Percentiles rank a stretch among this genome's conserved stretches.
These are phyloP conservation scores for Paecilomyces sp. DNA, from an alignment of 2,329 filamentous ascomycete species.

Conservation along the genomic window DNA sequence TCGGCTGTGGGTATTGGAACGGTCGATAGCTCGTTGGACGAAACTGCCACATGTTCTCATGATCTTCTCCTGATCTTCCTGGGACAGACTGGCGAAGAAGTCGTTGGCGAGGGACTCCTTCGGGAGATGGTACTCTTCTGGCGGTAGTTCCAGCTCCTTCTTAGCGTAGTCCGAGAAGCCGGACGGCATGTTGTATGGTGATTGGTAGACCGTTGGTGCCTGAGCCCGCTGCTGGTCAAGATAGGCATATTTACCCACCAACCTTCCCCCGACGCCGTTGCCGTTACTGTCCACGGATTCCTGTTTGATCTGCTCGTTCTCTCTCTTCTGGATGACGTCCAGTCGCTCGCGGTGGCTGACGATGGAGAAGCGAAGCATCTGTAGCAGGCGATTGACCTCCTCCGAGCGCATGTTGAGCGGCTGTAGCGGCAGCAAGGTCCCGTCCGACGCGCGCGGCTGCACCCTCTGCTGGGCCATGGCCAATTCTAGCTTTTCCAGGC, in stretches of 20 bases:
- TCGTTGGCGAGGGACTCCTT: slow-evolving; percentile 35
- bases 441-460: slow-evolving; percentile 30
- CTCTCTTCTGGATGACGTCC: slow-evolving; percentile 32
- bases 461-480: slow-evolving; percentile 38
- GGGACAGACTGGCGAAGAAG: slow-evolving; percentile 32
- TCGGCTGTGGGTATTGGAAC: slow-evolving; percentile 28
- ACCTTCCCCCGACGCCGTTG: slow-evolving; percentile 21
- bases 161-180: slow-evolving; percentile 36
- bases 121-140: slow-evolving; percentile 22
- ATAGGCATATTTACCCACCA: slow-evolving; percentile 32
- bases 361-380: slow-evolving; percentile 38
- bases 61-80: slow-evolving; percentile 34
- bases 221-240: slow-evolving; percentile 32
- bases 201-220: slow-evolving; percentile 33
- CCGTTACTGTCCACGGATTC: slow-evolving; percentile 21
- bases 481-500: slow-evolving; percentile 36
- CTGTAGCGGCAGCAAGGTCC: slow-evolving; percentile 29
- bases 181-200: slow-evolving; percentile 37
- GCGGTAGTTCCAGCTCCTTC: slow-evolving; percentile 29
- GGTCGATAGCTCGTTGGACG: slow-evolving; percentile 31
- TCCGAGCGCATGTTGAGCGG: slow-evolving; percentile 38
- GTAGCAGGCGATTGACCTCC: slow-evolving; percentile 34
- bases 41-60: slow-evolving; percentile 36
- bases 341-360: slow-evolving; percentile 32
- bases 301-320: slow-evolving; percentile 25